phyloP scores from a whole-genome alignment of 371 early-diverging fungal genomes.

The Mortierella sp. region DNA sequence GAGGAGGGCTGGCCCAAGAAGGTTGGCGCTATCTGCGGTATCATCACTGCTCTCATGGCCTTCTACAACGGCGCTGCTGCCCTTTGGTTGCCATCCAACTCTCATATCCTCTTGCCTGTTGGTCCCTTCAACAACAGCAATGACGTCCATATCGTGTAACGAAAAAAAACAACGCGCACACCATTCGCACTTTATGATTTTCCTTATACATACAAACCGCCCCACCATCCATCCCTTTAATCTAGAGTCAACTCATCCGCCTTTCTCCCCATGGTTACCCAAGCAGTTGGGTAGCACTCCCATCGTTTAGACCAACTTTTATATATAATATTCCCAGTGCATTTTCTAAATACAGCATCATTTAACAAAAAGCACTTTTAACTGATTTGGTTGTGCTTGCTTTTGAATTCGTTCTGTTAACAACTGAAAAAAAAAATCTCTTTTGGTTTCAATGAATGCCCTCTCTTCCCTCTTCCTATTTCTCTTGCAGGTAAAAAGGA shows the following conservation, averaged over 20 bases:
- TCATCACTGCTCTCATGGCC: slow-evolving; percentile 44
- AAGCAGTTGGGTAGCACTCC: neutral
- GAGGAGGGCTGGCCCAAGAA: slow-evolving; percentile 18
- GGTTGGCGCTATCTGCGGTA: slow-evolving; percentile 35
- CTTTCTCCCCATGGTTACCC: neutral
- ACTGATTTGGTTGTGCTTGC: neutral
- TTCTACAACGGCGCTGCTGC: slow-evolving; percentile 56
- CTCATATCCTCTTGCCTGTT: slow-evolving; percentile 43
- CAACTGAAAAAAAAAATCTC: neutral
- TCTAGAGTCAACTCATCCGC: neutral
- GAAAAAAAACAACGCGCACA: neutral
- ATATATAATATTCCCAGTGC: slow-evolving; percentile 8
- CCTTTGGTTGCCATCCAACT: slow-evolving; percentile 46
- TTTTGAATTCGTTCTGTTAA: no score
- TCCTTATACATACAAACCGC: neutral
- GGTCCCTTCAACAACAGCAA: slow-evolving; percentile 21
- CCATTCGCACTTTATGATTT: neutral
- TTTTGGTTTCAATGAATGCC: neutral
- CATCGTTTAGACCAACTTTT: neutral
- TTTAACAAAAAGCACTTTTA: neutral
- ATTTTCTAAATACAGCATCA: slow-evolving; percentile 1
- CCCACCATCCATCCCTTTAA: neutral
- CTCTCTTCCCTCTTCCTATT: neutral
- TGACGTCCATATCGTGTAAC: slow-evolving; percentile 16
- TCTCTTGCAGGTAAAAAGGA: neutral